A percentile compares a stretch with the other conserved stretches of the same genome.
Conservation (phyloP, 192 early-diverging fungal species). For the Irineochytrium annulatum region DNA sequence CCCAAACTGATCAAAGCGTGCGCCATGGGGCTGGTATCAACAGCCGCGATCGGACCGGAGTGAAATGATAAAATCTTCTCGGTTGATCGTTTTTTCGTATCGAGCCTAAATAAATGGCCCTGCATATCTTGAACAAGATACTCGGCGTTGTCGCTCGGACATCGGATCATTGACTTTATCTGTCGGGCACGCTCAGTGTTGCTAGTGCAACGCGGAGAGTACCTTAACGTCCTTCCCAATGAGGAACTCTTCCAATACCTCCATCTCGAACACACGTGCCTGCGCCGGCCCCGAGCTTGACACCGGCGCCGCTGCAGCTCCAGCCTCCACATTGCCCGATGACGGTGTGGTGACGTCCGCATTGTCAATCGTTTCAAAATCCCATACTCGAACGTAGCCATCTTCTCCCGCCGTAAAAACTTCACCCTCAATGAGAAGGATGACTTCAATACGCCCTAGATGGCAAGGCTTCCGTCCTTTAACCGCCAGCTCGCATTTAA, state of each 20-base stretch:
- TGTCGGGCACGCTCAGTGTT: neutral
- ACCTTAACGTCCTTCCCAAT: slow-evolving; percentile 60
- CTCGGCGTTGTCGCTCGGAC: slow-evolving; percentile 25
- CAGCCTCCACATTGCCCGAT: slow-evolving; percentile 4
- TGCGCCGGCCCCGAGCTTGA: slow-evolving; percentile 20
- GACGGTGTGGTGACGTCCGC: slow-evolving; percentile 43
- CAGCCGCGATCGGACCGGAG: slow-evolving; percentile 40
- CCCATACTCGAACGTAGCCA: slow-evolving; percentile 57
- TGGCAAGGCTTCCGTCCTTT: slow-evolving; percentile 51
- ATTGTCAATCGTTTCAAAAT: slow-evolving; percentile 56
- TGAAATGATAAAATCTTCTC: slow-evolving; percentile 49
- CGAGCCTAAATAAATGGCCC: slow-evolving; percentile 45
- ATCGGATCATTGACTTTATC: slow-evolving; percentile 47
- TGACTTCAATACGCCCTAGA: slow-evolving; percentile 42
- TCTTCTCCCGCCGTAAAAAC: slow-evolving; percentile 58
- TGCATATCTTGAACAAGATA: slow-evolving; percentile 46
- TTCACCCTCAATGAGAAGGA: slow-evolving; percentile 50
- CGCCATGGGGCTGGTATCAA: slow-evolving; percentile 37
- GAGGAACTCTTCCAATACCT: slow-evolving; percentile 53
- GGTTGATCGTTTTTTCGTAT: slow-evolving; percentile 40
- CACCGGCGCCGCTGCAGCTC: slow-evolving; percentile 17
- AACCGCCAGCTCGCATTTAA: slow-evolving; percentile 56
- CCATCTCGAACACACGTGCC: slow-evolving; percentile 53
- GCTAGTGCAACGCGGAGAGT: neutral
- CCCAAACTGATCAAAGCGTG: slow-evolving; percentile 50